Evolutionary conservation across 2,329 filamentous ascomycete species (phyloP).

Genomic region (Trichoderma simmonsii): DNA sequence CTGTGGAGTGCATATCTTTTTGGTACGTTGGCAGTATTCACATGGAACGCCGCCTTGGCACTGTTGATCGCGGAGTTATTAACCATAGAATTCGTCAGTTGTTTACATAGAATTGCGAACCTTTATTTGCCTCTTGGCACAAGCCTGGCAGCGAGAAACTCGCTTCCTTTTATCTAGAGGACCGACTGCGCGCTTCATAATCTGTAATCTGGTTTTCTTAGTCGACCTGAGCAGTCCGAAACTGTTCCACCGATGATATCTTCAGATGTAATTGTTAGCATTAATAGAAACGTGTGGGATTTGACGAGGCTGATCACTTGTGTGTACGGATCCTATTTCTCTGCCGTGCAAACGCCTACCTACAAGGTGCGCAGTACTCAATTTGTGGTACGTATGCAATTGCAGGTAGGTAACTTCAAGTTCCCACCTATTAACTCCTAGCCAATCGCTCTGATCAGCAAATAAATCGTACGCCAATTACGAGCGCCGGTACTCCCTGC

Average conservation of each 20-base stretch:
- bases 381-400: background rate
- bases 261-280: background rate
- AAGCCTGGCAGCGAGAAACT: slow-evolving; percentile 27
- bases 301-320: background rate
- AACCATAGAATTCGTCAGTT: background rate
- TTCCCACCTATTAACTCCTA: background rate
- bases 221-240: rapidly evolving
- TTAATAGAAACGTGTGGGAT: background rate
- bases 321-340: background rate
- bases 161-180: slow-evolving; percentile 28
- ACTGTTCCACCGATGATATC: background rate
- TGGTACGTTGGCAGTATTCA: slow-evolving; percentile 27
- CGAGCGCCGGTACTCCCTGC: too few relatives aligned
- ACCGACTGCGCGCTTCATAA: slow-evolving; percentile 23
- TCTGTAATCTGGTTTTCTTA: background rate
- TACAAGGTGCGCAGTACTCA: background rate
- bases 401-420: background rate
- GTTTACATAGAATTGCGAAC: slow-evolving; percentile 1
- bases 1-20: slow-evolving; percentile 25
- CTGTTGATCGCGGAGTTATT: background rate
- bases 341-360: background rate
- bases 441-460: background rate
- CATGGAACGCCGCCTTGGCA: slow-evolving; percentile 28
- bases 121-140: slow-evolving; percentile 29
- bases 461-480: background rate